phyloP scores from a whole-genome alignment of 441 rosid genomes.

The Pelargonium citronellum region DNA sequence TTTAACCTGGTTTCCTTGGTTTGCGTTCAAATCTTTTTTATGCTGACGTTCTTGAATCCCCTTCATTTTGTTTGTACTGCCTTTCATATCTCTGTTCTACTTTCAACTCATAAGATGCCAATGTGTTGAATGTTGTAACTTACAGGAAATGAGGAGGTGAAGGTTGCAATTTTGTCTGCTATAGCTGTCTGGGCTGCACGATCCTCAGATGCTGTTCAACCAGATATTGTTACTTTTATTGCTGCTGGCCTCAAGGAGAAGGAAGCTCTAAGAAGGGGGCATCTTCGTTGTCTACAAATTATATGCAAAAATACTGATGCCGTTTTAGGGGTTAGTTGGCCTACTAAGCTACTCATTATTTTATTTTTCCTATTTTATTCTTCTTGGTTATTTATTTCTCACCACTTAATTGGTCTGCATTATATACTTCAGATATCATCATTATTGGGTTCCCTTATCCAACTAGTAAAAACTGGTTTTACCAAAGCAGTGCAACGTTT shows the following conservation, averaged over 20 bases:
- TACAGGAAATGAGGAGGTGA: constrained; percentile 93
- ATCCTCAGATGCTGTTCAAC: constrained; percentile 57
- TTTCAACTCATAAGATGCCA: constrained; percentile 12
- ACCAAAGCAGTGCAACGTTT: constrained; percentile 88
- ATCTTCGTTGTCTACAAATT: constrained; percentile 69
- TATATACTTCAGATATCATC: constrained; percentile 58
- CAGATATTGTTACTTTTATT: constrained; percentile 63
- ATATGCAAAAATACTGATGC: constrained; percentile 68
- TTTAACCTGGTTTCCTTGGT: not conserved
- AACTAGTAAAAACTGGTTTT: constrained; percentile 88
- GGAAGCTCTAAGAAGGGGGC: constrained; percentile 82
- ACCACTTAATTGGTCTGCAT: constrained; percentile 18
- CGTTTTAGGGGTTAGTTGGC: constrained; percentile 49
- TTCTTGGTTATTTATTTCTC: constrained; percentile 14
- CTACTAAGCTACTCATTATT: constrained; percentile 3
- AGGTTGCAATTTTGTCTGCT: constrained; percentile 69
- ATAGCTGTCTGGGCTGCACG: constrained; percentile 74
- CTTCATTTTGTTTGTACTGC: constrained; percentile 11
- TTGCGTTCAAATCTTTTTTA: not conserved
- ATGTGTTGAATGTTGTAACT: constrained; percentile 25
- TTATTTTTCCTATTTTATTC: constrained; percentile 13
- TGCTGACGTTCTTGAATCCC: not conserved
- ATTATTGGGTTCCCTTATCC: constrained; percentile 75
- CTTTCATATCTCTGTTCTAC: not conserved
- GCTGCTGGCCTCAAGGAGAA: constrained; percentile 92